A percentile compares a stretch with the other conserved stretches of the same genome.
These are phyloP conservation scores for Triticum aestivum DNA, from an alignment of 176 grass and related monocot genomes.

Conservation along the genomic window DNA sequence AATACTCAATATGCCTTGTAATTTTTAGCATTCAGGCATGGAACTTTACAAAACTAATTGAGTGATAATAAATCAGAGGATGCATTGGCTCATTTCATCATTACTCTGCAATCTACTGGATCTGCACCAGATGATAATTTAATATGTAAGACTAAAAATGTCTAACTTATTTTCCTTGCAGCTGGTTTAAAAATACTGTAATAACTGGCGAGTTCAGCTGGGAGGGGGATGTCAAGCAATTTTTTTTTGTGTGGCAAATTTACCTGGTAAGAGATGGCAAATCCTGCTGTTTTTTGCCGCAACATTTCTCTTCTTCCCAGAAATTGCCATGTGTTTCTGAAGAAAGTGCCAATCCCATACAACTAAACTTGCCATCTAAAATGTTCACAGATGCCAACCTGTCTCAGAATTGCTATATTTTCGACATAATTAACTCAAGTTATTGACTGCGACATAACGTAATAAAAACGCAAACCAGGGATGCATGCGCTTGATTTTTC, in stretches of 20 bases:
- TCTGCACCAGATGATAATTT: conserved; percentile 1
- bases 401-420: background rate
- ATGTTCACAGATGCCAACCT: no score
- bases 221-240: no score
- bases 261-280: no score
- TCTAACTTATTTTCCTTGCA: background rate
- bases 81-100: background rate
- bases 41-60: background rate
- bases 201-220: no score
- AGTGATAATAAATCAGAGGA: background rate
- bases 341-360: no score
- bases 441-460: background rate
- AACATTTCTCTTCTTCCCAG: no score
- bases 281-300: no score
- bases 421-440: background rate
- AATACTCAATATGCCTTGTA: background rate
- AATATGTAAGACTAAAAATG: background rate
- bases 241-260: no score
- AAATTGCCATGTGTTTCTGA: no score
- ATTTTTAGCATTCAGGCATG: background rate
- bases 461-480: background rate
- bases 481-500: background rate
- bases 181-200: background rate
- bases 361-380: no score
- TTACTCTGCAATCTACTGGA: background rate